Evolutionary conservation across 352 stramenopile genomes (phyloP).

Genomic region (Phytophthora fragariaefolia): DNA sequence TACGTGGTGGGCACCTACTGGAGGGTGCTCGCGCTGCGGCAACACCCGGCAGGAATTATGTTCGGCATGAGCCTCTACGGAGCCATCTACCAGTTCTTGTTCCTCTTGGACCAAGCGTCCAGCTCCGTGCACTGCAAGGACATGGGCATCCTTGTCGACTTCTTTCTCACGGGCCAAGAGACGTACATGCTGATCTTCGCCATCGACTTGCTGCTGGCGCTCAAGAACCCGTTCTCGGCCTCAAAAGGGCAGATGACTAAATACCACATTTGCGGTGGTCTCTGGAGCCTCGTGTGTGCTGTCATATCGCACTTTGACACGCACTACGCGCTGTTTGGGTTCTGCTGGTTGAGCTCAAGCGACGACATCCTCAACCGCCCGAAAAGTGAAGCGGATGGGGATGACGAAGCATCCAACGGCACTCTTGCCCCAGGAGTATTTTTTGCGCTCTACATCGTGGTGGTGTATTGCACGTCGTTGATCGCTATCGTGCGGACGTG

Average conservation of each 20-base stretch:
- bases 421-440: slow-evolving; percentile 74
- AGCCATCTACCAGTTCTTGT: slow-evolving; percentile 85
- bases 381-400: not conserved
- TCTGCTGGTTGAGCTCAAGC: slow-evolving; percentile 80
- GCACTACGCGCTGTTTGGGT: slow-evolving; percentile 78
- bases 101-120: slow-evolving; percentile 60
- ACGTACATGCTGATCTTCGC: slow-evolving; percentile 92
- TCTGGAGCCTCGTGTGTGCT: slow-evolving; percentile 76
- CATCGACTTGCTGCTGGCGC: slow-evolving; percentile 79
- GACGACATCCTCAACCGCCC: slow-evolving; percentile 44
- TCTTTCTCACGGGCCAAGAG: slow-evolving; percentile 85
- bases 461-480: slow-evolving; percentile 82
- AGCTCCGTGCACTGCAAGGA: slow-evolving; percentile 57
- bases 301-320: slow-evolving; percentile 81
- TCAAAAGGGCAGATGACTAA: slow-evolving; percentile 83
- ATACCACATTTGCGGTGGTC: slow-evolving; percentile 75
- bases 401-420: slow-evolving; percentile 33
- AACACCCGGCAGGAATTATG: slow-evolving; percentile 88
- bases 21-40: slow-evolving; percentile 67
- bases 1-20: slow-evolving; percentile 82
- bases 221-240: slow-evolving; percentile 89
- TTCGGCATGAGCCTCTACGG: slow-evolving; percentile 88
- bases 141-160: slow-evolving; percentile 76
- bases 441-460: slow-evolving; percentile 84
- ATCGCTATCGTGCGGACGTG: slow-evolving; percentile 78